Evolutionary conservation across 2,329 filamentous ascomycete species (phyloP), one percentile per base, ranked within the genome.

Genomic region (Magnaporthiopsis poae): DNA sequence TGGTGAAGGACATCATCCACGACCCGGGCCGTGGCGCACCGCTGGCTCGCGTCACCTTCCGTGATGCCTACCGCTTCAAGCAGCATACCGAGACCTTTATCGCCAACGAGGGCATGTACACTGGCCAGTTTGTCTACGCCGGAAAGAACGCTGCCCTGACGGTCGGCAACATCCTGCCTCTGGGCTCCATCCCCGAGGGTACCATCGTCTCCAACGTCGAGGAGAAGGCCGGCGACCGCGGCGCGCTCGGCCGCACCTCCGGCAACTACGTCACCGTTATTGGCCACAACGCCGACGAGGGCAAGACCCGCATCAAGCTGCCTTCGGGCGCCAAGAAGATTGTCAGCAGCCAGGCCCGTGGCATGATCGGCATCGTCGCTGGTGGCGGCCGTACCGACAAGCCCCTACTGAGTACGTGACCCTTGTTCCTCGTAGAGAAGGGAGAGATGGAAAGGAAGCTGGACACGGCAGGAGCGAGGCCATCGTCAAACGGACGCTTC

Each of bases 71-170:
- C 90, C 88, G 89, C 82, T 98, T 91, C 90, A 96, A 96, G 89
- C 89, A 93, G 80, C 85, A 92, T 81, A 94, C 90, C 81, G 93
- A 99, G 90, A 99, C 95, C 75, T 97, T 99, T 90, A 99, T 99
- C 80, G 95, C 95, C 83, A 99, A 98, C 85, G 95, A 98, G 87
- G 95, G 95, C 86, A 97, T 98, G 93, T 99, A 98, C 91, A 97
- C 95, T 74, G 95, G 95, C 80, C 95, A 99, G 84, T 99, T 99
- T 88, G 92, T 99, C 90, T 99, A 99, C 84, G 95, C 94, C 80
- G 95, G 95, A 80, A 99, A 99, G 92, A 95, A 96, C 85, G 95
- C 95, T 77, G 86, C 90, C 73, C 88, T 99, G 78, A 98, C 91
- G 78, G 89, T 99, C 81, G 95, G 95, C 82, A 99, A 99, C 88